phyloP scores from a whole-genome alignment of 371 early-diverging fungal genomes.

The Entomophthora muscae region DNA sequence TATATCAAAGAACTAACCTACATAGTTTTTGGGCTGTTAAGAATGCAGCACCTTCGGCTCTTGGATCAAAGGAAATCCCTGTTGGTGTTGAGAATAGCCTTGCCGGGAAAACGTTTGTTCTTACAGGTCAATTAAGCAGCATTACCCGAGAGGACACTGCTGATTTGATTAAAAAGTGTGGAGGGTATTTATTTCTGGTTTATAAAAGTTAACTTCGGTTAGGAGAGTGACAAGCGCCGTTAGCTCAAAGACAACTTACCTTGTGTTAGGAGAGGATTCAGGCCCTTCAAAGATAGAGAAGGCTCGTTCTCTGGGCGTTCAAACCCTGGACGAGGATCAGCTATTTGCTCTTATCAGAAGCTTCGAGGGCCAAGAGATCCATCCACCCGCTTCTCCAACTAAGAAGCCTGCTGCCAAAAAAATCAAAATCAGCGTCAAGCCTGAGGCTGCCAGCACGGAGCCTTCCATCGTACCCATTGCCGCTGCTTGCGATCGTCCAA shows the following conservation, averaged over 20 bases:
- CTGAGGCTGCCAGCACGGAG: background rate
- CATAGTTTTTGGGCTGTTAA: background rate
- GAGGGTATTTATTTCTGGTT: conserved; percentile 33
- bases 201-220: conserved; percentile 7
- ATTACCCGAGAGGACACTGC: conserved; percentile 55
- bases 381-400: conserved; percentile 2
- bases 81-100: conserved; percentile 55
- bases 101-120: conserved; percentile 71
- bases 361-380: conserved; percentile 20
- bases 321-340: conserved; percentile 73
- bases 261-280: conserved; percentile 85
- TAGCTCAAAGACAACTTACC: conserved; percentile 78
- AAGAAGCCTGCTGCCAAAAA: conserved; percentile 9
- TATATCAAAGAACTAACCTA: background rate
- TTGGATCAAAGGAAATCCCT: conserved; percentile 59
- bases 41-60: conserved; percentile 30
- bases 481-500: background rate
- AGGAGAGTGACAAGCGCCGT: conserved; percentile 69
- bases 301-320: conserved; percentile 51
- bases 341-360: conserved; percentile 65
- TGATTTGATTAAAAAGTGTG: conserved; percentile 78
- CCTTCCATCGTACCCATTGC: background rate
- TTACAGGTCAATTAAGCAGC: conserved; percentile 74
- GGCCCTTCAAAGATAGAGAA: conserved; percentile 85
- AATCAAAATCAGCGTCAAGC: background rate